A percentile compares a stretch with the other conserved stretches of the same genome.
Evolutionary conservation across 192 early-diverging fungal genomes (phyloP).

Genomic region (Haplosporangium gracile): DNA sequence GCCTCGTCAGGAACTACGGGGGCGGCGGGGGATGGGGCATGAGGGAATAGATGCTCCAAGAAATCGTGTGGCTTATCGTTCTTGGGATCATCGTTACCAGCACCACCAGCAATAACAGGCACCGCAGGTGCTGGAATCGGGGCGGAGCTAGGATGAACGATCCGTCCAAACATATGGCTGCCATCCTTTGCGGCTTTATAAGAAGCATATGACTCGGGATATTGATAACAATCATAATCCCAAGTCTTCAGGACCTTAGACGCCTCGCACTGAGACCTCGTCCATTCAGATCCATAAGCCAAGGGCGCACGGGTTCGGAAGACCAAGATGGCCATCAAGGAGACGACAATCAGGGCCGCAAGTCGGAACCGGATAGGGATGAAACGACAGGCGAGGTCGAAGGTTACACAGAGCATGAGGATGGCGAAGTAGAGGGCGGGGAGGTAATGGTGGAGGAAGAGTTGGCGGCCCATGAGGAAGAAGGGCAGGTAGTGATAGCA

Average conservation of each 20-base stretch:
- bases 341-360: constrained; percentile 61
- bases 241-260: constrained; percentile 87
- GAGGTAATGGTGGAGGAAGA: constrained; percentile 95
- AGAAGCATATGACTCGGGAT: constrained; percentile 26
- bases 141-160: constrained; percentile 6
- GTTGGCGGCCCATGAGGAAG: constrained; percentile 90
- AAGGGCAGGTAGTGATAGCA: constrained; percentile 90
- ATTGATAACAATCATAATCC: constrained; percentile 83
- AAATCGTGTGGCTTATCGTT: constrained; percentile 48
- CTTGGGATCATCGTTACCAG: background rate
- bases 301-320: constrained; percentile 82
- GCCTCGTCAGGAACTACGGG: background rate
- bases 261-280: constrained; percentile 77
- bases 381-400: constrained; percentile 83
- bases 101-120: background rate
- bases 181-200: constrained; percentile 3
- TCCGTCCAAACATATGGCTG: constrained; percentile 10
- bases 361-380: constrained; percentile 66
- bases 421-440: constrained; percentile 92
- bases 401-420: constrained; percentile 75
- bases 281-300: constrained; percentile 86
- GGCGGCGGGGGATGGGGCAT: background rate
- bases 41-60: constrained; percentile 36
- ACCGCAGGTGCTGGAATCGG: background rate
- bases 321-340: constrained; percentile 70